Base-by-base conservation (phyloP, 805 yeast species). In the Candida ficus region DNA sequence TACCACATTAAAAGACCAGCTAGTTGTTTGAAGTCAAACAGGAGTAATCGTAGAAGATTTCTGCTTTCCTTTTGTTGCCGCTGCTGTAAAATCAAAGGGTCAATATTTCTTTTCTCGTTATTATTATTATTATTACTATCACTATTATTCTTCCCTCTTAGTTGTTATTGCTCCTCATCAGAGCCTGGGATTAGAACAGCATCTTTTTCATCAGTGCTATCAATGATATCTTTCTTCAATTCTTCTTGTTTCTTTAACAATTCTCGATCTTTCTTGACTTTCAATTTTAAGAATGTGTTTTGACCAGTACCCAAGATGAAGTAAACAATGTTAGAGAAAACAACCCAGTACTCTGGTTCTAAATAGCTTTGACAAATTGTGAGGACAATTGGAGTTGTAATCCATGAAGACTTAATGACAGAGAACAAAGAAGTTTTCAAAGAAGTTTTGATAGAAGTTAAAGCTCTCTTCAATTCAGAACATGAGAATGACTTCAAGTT, bases 261-360 rank as follows among this genome's bases (percentile, higher is more conserved):
- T 18, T 48, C 51, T 7, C 44, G 25, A 4, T 40, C 39, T 41
- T 53, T 44, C 42, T 57, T 62, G 35, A 53, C 47, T 32, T 53
- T 58, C 46, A 60, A 41, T 57, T 78, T 78, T 46, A 80, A 62
- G 54, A 68, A 63, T 5, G 77, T 70, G 52, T 80, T 80, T 49
- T 80, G 83, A 41, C 69, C 67, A 2, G 86, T 80, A 1, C 84
- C 84, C 42, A 80, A 60, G 5, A 79, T 54, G 47, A 79, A 79
- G 51, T 72, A 78, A 18, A 79, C 73, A 25, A 75, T 46, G 48
- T 71, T 73, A 61, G 78, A 78, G 54, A 78, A 80, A 3, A 76
- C 76, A 10, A 76, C 79, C 88, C 88, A 80, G 23, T 72, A 61
- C 50, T 78, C 76, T 2, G 81, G 80, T 8, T 68, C 64, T 11